Evolutionary conservation across 179 eudicot species (phyloP).

Genomic region (Vitellaria paradoxa): DNA sequence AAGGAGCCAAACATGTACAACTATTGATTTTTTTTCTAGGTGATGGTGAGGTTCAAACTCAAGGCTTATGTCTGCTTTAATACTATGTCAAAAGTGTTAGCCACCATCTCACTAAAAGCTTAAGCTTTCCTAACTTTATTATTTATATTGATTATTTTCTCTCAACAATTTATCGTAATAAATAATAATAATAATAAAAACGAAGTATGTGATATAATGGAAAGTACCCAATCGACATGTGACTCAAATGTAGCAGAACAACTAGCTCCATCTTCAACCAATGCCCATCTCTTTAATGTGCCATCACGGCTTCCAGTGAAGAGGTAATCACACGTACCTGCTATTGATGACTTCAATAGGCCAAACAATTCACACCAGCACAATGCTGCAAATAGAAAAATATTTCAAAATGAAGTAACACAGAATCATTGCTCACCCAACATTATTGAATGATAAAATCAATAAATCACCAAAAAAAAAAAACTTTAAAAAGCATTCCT

Average conservation of each 20-base stretch:
- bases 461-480: neutral
- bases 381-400: slow-evolving; percentile 69
- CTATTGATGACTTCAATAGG: slow-evolving; percentile 61
- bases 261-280: slow-evolving; percentile 64
- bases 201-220: slow-evolving; percentile 4
- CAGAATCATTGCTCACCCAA: neutral
- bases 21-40: too few relatives aligned
- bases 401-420: slow-evolving; percentile 12
- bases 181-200: too few relatives aligned
- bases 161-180: too few relatives aligned
- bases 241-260: slow-evolving; percentile 97
- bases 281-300: slow-evolving; percentile 87
- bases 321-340: slow-evolving; percentile 50
- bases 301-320: slow-evolving; percentile 99
- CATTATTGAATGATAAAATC: neutral
- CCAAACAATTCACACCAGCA: slow-evolving; percentile 90
- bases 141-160: too few relatives aligned
- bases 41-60: too few relatives aligned
- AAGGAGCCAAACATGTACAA: too few relatives aligned
- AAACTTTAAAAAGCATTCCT: neutral
- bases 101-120: too few relatives aligned
- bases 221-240: slow-evolving; percentile 92
- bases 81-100: too few relatives aligned
- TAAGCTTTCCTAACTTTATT: too few relatives aligned
- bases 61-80: too few relatives aligned